Evolutionary conservation across 768 basidiomycete genomes (phyloP), one percentile per base, ranked within the genome.

Genomic region (Mrakia blollopis): DNA sequence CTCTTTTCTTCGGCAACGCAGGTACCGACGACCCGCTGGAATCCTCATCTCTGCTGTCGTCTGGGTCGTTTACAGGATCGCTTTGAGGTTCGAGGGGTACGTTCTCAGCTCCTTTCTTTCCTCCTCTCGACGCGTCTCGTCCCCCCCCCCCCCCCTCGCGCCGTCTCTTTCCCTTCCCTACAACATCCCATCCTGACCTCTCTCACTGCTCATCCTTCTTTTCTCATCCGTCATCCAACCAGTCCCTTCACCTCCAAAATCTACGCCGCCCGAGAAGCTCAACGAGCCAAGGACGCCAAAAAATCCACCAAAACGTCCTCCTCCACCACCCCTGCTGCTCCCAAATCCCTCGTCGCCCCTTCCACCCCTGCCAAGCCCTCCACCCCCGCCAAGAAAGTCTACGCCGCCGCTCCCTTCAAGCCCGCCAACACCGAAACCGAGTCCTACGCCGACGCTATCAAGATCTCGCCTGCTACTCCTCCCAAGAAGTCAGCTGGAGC

Each of bases 11-110:
- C 4, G 30, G 0, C 1, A 16, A 2, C 30, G 5, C 72, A 93
- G 92, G 92, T 91, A 89, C 81, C 92, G 92, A 82, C 87, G 90
- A 32, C 94, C 94, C 2, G 91, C 89, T 3, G 96, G 96, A 0
- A 81, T 99, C 32, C 79, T 92, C 74, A 86, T 99, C 81, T 89
- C 92, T 3, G 78, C 87, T 62, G 91, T 92, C 82, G 93, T 98
- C 35, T 92, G 92, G 83, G 83, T 93, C 73, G 89, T 91, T 61
- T 98, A 98, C 83, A 75, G 88, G 71, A 86, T 96, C 76, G 96
- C 96, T 3, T 86, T 98, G 69, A 87, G 87, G 37, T 98, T 88
- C 82, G 97, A 99, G 86, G 94, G 94, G 93, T 96, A 81, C 63
- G 92, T 86, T 9, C 39, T 41, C 6, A 5, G 39, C 39, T 41